These are phyloP conservation scores for Aeschynomene evenia DNA, from an alignment of 306 rosid species.

Conservation along the genomic window DNA sequence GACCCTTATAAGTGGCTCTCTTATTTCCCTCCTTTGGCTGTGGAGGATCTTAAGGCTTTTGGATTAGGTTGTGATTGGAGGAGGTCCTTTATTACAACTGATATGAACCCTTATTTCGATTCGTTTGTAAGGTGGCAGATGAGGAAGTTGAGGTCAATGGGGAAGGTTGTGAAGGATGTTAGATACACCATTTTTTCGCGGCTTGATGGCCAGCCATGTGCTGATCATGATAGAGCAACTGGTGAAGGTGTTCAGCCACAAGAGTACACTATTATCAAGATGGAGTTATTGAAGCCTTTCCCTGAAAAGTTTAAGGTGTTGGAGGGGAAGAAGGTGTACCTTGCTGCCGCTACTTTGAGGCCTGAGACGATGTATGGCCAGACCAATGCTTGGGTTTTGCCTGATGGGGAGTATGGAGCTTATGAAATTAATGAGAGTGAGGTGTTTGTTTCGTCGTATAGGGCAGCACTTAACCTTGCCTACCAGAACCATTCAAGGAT, in stretches of 20 bases:
- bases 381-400: slow-evolving; percentile 95
- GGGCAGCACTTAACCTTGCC: slow-evolving; percentile 92
- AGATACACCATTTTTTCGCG: slow-evolving; percentile 86
- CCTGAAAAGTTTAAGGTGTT: slow-evolving; percentile 59
- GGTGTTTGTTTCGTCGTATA: slow-evolving; percentile 58
- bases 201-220: slow-evolving; percentile 95
- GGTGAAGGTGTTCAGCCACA: slow-evolving; percentile 99
- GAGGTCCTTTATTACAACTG: slow-evolving; percentile 82
- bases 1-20: slow-evolving; percentile 82
- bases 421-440: slow-evolving; percentile 79
- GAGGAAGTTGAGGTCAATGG: slow-evolving; percentile 83
- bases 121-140: slow-evolving; percentile 88
- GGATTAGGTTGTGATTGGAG: slow-evolving; percentile 98
- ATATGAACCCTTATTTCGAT: slow-evolving; percentile 72
- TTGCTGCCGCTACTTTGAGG: slow-evolving; percentile 90
- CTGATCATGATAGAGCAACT: slow-evolving; percentile 92
- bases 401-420: slow-evolving; percentile 93
- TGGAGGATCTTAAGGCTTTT: slow-evolving; percentile 88
- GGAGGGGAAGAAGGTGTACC: slow-evolving; percentile 74
- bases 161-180: slow-evolving; percentile 89
- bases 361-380: slow-evolving; percentile 99
- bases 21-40: slow-evolving; percentile 85
- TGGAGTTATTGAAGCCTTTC: slow-evolving; percentile 78
- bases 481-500: slow-evolving; percentile 70
- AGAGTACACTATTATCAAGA: slow-evolving; percentile 85